phyloP scores from a whole-genome alignment of 179 eudicot species.

The Patellifolia procumbens region DNA sequence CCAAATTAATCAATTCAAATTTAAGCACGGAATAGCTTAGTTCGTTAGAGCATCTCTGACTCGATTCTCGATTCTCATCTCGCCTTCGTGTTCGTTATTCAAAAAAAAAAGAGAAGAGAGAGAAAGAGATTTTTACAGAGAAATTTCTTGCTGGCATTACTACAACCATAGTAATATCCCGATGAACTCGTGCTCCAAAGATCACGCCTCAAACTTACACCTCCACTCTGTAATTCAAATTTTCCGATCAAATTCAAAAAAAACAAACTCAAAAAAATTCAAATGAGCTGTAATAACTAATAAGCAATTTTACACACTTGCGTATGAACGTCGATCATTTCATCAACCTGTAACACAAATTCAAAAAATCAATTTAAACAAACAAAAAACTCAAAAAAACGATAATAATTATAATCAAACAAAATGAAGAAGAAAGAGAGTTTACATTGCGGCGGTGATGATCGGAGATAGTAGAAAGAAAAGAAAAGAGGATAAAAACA shows the following conservation, averaged over 20 bases:
- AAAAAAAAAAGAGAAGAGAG: no score
- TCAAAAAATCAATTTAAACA: not conserved
- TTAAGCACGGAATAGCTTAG: no score
- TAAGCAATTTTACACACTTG: conserved; percentile 3
- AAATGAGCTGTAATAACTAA: not conserved
- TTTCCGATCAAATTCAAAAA: conserved; percentile 6
- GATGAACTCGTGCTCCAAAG: conserved; percentile 68
- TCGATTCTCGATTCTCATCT: no score
- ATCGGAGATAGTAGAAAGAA: conserved; percentile 42
- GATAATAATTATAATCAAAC: no score
- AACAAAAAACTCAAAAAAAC: not conserved
- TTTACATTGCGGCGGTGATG: conserved; percentile 21
- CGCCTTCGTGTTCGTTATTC: no score
- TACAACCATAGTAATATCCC: conserved; percentile 58
- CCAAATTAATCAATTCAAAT: not conserved
- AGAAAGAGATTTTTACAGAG: conserved; percentile 34
- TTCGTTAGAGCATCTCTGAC: no score
- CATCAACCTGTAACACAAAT: conserved; percentile 23
- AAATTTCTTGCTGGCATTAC: conserved; percentile 54
- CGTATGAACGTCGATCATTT: not conserved
- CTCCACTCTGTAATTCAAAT: conserved; percentile 29
- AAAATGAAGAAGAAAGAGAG: not conserved
- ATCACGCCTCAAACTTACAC: conserved; percentile 44
- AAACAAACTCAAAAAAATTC: not conserved
- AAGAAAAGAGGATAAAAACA: conserved; percentile 31